A percentile compares a stretch with the other conserved stretches of the same genome.
Conservation (phyloP, 2,329 filamentous ascomycete genomes). For the Fusarium napiforme region DNA sequence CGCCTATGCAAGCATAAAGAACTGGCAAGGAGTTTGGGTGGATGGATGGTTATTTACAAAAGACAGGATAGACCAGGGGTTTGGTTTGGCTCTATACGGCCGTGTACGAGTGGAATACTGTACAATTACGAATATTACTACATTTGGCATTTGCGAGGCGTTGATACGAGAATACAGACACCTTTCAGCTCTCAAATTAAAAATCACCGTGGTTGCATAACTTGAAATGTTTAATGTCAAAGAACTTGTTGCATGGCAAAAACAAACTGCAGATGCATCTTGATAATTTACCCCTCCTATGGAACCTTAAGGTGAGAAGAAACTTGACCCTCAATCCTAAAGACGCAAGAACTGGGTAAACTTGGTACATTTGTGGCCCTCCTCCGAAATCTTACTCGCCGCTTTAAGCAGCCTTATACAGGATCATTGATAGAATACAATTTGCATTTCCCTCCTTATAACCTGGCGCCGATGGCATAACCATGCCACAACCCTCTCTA, state of each 20-base stretch:
- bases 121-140: constrained; percentile 47
- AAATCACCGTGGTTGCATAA: constrained; percentile 8
- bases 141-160: constrained; percentile 51
- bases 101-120: constrained; percentile 46
- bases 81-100: constrained; percentile 4
- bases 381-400: constrained; percentile 8
- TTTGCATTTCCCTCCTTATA: constrained; percentile 23
- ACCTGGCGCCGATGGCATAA: constrained; percentile 20
- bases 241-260: background rate
- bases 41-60: constrained; percentile 29
- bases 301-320: background rate
- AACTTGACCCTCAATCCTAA: background rate
- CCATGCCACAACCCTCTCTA: constrained; percentile 24
- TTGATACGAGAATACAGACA: constrained; percentile 46
- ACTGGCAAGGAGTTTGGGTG: background rate
- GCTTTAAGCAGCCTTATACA: constrained; percentile 17
- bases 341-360: background rate
- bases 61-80: constrained; percentile 13
- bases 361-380: background rate
- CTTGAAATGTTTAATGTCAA: background rate
- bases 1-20: constrained; percentile 72
- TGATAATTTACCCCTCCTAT: constrained; percentile 12
- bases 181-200: constrained; percentile 38
- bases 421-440: constrained; percentile 33
- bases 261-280: constrained; percentile 18